Conservation (phyloP, 306 rosid species). For the Cucurbita pepo region DNA sequence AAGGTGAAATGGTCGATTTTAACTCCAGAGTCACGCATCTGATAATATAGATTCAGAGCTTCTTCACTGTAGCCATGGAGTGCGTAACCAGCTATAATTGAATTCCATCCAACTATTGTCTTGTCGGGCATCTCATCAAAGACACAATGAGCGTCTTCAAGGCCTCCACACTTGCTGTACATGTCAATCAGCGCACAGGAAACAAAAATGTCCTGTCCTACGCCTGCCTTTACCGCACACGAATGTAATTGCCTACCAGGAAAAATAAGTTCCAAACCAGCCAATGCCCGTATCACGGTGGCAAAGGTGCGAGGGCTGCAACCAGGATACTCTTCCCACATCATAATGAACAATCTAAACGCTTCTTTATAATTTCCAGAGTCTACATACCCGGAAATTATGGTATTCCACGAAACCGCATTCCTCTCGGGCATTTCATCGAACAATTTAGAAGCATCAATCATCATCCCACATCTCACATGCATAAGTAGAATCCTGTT, state of each 20-base stretch:
- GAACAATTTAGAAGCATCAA: constrained; percentile 49
- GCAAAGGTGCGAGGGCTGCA: constrained; percentile 40
- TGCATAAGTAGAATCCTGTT: constrained; percentile 70
- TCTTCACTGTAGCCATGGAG: constrained; percentile 76
- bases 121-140: constrained; percentile 67
- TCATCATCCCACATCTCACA: constrained; percentile 53
- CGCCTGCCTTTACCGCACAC: constrained; percentile 61
- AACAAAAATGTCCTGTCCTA: constrained; percentile 32
- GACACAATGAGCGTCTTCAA: constrained; percentile 63
- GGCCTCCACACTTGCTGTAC: constrained; percentile 74
- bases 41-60: constrained; percentile 46
- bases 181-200: constrained; percentile 70
- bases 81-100: constrained; percentile 75
- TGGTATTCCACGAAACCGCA: constrained; percentile 44
- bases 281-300: constrained; percentile 50
- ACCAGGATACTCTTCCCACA: constrained; percentile 52
- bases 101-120: constrained; percentile 72
- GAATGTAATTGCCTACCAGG: constrained; percentile 64
- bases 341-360: constrained; percentile 26
- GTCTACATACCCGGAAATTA: constrained; percentile 51
- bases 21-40: constrained; percentile 55
- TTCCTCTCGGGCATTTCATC: constrained; percentile 48
- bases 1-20: constrained; percentile 67
- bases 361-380: constrained; percentile 53
- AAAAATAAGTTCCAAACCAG: constrained; percentile 41